Base-by-base conservation (phyloP, 1,139 yeast genomes). In the Suhomyces kunorum region DNA sequence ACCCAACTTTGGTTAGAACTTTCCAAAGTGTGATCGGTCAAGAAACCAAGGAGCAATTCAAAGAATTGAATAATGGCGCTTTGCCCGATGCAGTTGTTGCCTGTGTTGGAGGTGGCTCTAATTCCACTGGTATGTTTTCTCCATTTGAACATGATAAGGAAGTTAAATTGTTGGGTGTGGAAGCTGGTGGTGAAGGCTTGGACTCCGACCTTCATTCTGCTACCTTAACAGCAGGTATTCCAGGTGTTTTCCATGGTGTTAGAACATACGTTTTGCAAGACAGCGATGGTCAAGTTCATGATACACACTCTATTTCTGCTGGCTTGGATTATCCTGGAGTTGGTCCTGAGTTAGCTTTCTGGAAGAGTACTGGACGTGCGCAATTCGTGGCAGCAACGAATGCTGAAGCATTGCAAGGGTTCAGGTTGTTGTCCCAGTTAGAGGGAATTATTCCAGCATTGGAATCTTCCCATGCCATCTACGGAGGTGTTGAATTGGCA, bases 311-410 rank as follows among this genome's bases (percentile, higher is more conserved):
- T 19, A 94, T 92, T 32, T 88, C 97, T 50, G 99, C 99, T 28
- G 99, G 99, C 52, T 77, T 92, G 56, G 99, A 92, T 66, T 92
- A 92, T 63, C 99, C 99, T 25, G 99, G 96, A 64, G 99, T 92
- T 38, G 99, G 99, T 32, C 99, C 99, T 19, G 98, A 92, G 69
- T 77, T 92, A 55, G 94, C 98, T 2, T 80, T 77, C 63, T 92
- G 98, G 98, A 92, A 92, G 66, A 82, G 83, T 42, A 81, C 84
- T 46, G 97, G 97, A 17, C 82, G 99, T 58, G 98, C 95, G 6
- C 75, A 84, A 42, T 92, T 92, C 59, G 66, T 83, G 40, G 95
- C 97, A 37, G 97, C 95, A 37, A 87, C 92, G 27, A 97, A 92
- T 66, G 90, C 95, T 14, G 82, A 92, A 63, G 98, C 98, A 18